Base-by-base conservation (phyloP, 768 basidiomycete species). In the Cystofilobasidium capitatum region DNA sequence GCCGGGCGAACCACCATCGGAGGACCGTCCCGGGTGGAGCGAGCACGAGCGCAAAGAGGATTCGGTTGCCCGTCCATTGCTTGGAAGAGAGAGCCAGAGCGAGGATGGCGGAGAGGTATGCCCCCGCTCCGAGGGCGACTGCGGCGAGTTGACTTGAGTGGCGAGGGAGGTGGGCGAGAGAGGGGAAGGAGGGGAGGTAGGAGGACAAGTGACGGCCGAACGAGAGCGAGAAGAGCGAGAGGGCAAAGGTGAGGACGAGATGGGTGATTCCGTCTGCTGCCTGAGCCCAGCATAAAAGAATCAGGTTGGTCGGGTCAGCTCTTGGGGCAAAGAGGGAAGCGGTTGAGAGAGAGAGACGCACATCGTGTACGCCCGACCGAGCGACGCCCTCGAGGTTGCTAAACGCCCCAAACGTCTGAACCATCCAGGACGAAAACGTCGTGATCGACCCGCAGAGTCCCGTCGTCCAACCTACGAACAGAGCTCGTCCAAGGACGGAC, bases 341-440 rank as follows among this genome's bases (percentile, higher is more conserved):
- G 5, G 39, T n/a, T n/a, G n/a, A 22, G 26, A 58, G 49, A 24
- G 35, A 45, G 39, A 61, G 13, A 78, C 88, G 69, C 71, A 91
- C 93, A 75, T 88, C 83, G 70, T 83, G 80, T 37, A 97, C 80
- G 61, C 89, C 85, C 59, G 81, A 45, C 3, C 61, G 80, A 13
- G 79, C 76, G 1, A 4, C 9, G 29, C 51, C 8, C 40, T 79
- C 79, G 3, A 81, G 77, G 75, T 97, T 90, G 0, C 87, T 80
- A 85, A 92, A 98, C 0, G 91, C 88, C 62, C 82, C 77, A 73
- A 94, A 98, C 0, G 91, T 77, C 69, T 93, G 89, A 13, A 89
- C 75, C 77, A 97, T 90, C 96, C 96, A 98, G 42, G 86, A 83
- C 20, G 93, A 96, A 79, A 98, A 98, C 2, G 92, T 97, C 13